Evolutionary conservation across 192 early-diverging fungal genomes (phyloP).

Genomic region (Coemansia sp.): DNA sequence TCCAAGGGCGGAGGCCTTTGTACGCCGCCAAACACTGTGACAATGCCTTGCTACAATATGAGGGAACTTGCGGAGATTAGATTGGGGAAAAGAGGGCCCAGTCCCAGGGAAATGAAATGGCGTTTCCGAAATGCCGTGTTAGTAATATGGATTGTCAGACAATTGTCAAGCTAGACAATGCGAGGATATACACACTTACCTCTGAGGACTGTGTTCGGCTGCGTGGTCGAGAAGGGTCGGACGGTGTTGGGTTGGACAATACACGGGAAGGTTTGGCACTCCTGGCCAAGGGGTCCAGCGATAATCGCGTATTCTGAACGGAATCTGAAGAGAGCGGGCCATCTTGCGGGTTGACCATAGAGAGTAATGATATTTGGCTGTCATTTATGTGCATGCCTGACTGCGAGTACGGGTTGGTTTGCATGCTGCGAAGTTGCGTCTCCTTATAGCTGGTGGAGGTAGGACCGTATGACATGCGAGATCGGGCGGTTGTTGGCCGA

Average conservation of each 20-base stretch:
- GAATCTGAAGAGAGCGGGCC: constrained; percentile 5
- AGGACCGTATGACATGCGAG: constrained; percentile 43
- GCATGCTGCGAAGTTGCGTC: constrained; percentile 11
- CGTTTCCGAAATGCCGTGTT: neutral
- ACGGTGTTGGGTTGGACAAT: constrained; percentile 28
- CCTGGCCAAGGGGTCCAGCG: constrained; percentile 31
- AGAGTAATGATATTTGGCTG: constrained; percentile 48
- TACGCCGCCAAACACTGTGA: constrained; percentile 49
- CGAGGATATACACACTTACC: constrained; percentile 17
- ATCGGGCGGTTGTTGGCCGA: constrained; percentile 39
- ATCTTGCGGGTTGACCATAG: constrained; percentile 37
- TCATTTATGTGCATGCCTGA: constrained; percentile 20
- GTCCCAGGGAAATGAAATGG: neutral
- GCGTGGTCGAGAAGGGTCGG: constrained; percentile 39
- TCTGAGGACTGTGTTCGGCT: constrained; percentile 56
- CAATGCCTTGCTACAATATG: constrained; percentile 46
- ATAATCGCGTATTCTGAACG: constrained; percentile 19
- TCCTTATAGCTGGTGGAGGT: constrained; percentile 44
- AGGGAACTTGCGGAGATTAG: neutral
- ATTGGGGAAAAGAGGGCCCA: neutral
- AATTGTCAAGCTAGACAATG: neutral
- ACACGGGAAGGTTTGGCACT: constrained; percentile 38
- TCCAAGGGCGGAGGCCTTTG: constrained; percentile 50
- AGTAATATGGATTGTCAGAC: neutral
- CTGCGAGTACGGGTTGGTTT: constrained; percentile 25